Evolutionary conservation across 164 flowering plant species (phyloP), one percentile per base, ranked within the genome.

Genomic region (Piper longum): DNA sequence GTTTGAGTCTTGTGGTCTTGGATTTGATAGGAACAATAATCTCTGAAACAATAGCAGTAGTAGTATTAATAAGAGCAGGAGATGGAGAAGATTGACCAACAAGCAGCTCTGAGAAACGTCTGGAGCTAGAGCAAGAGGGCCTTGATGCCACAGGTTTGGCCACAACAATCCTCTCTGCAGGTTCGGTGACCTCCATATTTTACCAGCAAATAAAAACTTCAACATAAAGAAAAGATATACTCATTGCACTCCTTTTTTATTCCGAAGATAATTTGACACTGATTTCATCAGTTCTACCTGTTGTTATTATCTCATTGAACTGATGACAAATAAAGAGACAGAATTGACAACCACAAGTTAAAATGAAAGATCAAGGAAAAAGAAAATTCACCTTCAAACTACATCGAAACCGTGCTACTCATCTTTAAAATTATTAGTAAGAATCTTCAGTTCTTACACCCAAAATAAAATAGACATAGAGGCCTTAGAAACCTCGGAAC

Each of bases 131-230:
- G 71, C 78, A 74, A 16, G 80, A 71, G n/a, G 99, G 99, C 73
- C 86, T 85, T 60, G 92, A 83, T 62, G 99, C 85, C 60, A 88
- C 80, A 14, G 99, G 99, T 71, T 82, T 90, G n/a, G 86, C 88
- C 43, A 90, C 70, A 52, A 82, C 83, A 58, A 76, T 69, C 69
- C 82, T 83, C 63, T 84, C 90, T 45, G 36, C 36, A 26, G 73
- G 70, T 62, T 83, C 91, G 60, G 83, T 81, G 42, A 75, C 72
- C 70, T 93, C 97, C 98, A 93, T 26, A 26, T 65, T 56, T 43
- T 56, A 56, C 43, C 56, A 56, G 5, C 13, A 56, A 48, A 69
- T 13, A 57, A 41, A 66, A 48, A 58, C 19, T 17, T 14, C 5
- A 59, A 59, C 13, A 59, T 14, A 18, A 41, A 57, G 26, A 17